Percentiles rank a stretch among this genome's conserved stretches.
Evolutionary conservation across 1,284 basidiomycete genomes (phyloP).

Genomic region (Porogramme epimiltina): DNA sequence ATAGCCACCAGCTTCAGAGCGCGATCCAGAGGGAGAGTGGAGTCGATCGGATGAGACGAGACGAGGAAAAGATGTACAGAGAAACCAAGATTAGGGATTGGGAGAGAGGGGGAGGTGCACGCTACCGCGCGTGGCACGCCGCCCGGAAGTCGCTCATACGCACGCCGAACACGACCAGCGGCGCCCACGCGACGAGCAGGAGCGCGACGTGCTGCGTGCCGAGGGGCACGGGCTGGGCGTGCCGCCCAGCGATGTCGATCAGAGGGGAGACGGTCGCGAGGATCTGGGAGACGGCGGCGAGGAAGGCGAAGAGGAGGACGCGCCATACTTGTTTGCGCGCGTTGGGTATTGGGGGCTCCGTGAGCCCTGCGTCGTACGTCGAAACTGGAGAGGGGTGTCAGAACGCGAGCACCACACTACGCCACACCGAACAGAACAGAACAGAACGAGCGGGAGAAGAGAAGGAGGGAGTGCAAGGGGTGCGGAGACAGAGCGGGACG

Average conservation of each 20-base stretch:
- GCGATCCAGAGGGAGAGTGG: conserved; percentile 12
- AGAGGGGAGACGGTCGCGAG: conserved; percentile 51
- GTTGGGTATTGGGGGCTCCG: conserved; percentile 20
- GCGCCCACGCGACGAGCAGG: conserved; percentile 53
- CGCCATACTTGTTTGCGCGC: conserved; percentile 25
- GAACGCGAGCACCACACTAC: neutral
- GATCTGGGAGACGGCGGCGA: conserved; percentile 36
- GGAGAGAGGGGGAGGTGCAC: neutral
- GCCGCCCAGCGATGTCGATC: conserved; percentile 43
- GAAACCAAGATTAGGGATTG: neutral
- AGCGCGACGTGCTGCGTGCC: conserved; percentile 60
- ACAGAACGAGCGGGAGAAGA: neutral
- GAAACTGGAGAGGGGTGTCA: conserved; percentile 6
- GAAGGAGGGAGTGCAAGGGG: neutral
- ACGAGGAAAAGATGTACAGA: neutral
- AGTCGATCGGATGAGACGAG: conserved; percentile 3
- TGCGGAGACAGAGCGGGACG: neutral
- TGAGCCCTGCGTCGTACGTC: conserved; percentile 18
- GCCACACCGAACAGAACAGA: neutral
- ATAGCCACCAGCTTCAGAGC: neutral
- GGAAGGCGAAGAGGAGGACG: conserved; percentile 32
- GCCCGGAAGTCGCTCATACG: neutral
- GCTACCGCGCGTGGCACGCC: neutral
- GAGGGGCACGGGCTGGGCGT: conserved; percentile 40
- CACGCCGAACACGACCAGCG: conserved; percentile 32